A percentile compares a stretch with the other conserved stretches of the same genome.
Evolutionary conservation across 1,284 basidiomycete genomes (phyloP).

Genomic region (Pulveroboletus sp.): DNA sequence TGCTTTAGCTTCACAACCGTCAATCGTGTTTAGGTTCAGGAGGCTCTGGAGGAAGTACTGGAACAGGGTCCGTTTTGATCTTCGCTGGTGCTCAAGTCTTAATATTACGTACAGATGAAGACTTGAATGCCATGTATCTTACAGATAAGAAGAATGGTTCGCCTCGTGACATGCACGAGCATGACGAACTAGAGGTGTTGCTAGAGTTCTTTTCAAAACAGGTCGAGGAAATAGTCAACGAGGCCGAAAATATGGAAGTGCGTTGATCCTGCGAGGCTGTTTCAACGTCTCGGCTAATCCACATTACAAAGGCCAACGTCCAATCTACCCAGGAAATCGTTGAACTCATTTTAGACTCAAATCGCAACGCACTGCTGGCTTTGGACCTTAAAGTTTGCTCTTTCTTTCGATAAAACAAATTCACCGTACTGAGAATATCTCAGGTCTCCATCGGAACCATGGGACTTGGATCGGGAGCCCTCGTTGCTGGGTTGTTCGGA

Average conservation of each 20-base stretch:
- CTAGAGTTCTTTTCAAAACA: slow-evolving; percentile 95
- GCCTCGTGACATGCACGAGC: slow-evolving; percentile 67
- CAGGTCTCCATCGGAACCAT: slow-evolving; percentile 93
- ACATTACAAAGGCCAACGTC: slow-evolving; percentile 70
- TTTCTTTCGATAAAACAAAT: slow-evolving; percentile 5
- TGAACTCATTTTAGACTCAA: slow-evolving; percentile 94
- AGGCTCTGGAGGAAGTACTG: slow-evolving; percentile 86
- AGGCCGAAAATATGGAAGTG: slow-evolving; percentile 87
- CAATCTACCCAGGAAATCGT: slow-evolving; percentile 97
- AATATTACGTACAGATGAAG: slow-evolving; percentile 67
- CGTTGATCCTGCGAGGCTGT: slow-evolving; percentile 20
- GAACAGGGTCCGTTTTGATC: slow-evolving; percentile 65
- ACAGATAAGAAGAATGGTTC: slow-evolving; percentile 71
- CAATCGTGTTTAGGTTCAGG: slow-evolving; percentile 64
- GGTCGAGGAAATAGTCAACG: slow-evolving; percentile 93
- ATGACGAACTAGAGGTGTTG: slow-evolving; percentile 91
- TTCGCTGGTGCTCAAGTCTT: slow-evolving; percentile 1
- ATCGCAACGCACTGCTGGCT: slow-evolving; percentile 90
- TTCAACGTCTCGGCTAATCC: slow-evolving; percentile 1
- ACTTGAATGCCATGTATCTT: slow-evolving; percentile 90
- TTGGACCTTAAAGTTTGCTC: slow-evolving; percentile 80
- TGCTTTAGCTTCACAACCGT: slow-evolving; percentile 5
- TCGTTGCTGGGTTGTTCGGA: slow-evolving; percentile 90
- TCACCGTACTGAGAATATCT: slow-evolving; percentile 4
- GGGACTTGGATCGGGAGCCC: slow-evolving; percentile 90